A percentile compares a stretch with the other conserved stretches of the same genome.
Evolutionary conservation across 2,329 filamentous ascomycete species (phyloP).

Genomic region (Pseudogymnoascus sp.): DNA sequence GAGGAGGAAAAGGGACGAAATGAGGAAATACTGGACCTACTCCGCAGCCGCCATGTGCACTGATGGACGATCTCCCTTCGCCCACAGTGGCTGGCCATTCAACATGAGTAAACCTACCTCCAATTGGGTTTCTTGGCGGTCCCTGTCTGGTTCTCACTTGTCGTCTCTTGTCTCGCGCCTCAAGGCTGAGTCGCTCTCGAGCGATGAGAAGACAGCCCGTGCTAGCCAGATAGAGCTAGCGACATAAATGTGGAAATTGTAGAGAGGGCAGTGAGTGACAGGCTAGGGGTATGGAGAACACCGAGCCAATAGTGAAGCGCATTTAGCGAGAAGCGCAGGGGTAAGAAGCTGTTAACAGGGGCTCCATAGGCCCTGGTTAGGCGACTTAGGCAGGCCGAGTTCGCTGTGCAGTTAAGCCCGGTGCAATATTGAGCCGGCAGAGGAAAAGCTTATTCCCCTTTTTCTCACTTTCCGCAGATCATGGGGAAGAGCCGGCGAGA

Average conservation of each 20-base stretch:
- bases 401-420: background rate
- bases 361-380: background rate
- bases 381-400: background rate
- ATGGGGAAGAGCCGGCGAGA: background rate
- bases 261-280: background rate
- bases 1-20: background rate
- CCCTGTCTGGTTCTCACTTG: background rate
- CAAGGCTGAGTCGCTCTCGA: background rate
- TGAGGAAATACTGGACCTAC: conserved; percentile 1
- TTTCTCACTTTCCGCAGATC: background rate
- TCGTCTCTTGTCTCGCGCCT: background rate
- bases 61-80: background rate
- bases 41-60: background rate
- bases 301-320: background rate
- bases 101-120: background rate
- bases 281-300: background rate
- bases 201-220: background rate
- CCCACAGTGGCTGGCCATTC: background rate
- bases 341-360: background rate
- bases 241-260: background rate
- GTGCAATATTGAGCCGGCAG: background rate
- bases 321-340: background rate
- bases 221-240: background rate
- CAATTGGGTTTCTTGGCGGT: background rate
- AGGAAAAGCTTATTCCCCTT: background rate